Percentiles rank a stretch among this genome's conserved stretches.
Conservation (phyloP, 139 green algal genomes). For the Zygnema circumcarinatum region DNA sequence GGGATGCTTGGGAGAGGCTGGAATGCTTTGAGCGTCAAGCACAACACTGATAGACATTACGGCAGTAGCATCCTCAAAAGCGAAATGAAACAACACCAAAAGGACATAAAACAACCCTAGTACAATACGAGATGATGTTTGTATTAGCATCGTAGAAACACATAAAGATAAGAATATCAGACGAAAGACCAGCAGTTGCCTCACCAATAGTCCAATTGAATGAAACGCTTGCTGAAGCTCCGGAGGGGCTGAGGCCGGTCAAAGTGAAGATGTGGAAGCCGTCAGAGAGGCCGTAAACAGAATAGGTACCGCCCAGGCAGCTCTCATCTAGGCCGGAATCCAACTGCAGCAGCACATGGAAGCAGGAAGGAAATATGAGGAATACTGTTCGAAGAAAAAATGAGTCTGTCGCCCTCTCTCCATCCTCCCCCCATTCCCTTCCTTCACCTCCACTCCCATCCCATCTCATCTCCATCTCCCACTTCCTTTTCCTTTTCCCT, state of each 20-base stretch:
- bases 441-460: not conserved
- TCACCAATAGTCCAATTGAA: conserved; percentile 18
- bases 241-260: not conserved
- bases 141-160: too few species aligned
- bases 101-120: too few species aligned
- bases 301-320: not conserved
- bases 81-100: too few species aligned
- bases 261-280: conserved; percentile 19
- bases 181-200: too few species aligned
- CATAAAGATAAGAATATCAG: too few species aligned
- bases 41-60: too few species aligned
- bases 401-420: not conserved
- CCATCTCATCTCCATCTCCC: not conserved
- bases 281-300: not conserved
- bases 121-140: too few species aligned
- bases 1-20: too few species aligned
- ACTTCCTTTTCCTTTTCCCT: not conserved
- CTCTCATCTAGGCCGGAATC: not conserved
- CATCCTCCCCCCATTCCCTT: not conserved
- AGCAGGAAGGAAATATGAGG: not conserved
- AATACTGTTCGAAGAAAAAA: too few species aligned
- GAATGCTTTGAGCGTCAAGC: too few species aligned
- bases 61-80: too few species aligned
- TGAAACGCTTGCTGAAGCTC: not conserved
- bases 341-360: not conserved